Conservation (phyloP, 2,329 filamentous ascomycete species). For the Fusarium sp. region DNA sequence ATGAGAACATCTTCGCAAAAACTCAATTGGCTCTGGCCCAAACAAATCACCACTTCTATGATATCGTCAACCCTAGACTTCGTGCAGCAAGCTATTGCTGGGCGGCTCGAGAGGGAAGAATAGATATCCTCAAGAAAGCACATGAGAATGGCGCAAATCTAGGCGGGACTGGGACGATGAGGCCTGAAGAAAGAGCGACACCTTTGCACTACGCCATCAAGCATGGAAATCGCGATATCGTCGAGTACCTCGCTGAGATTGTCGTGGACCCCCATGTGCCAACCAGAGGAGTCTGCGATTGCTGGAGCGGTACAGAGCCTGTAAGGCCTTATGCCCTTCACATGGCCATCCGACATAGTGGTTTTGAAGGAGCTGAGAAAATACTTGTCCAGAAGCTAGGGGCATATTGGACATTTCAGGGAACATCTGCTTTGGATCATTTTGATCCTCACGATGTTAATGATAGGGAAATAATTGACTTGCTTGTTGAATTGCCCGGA, state of each 20-base stretch:
- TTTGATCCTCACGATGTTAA: not conserved
- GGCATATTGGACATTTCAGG: constrained; percentile 1
- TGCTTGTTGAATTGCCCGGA: constrained; percentile 4
- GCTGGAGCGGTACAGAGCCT: not conserved
- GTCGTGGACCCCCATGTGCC: constrained; percentile 3
- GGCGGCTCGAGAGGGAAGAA: constrained; percentile 3
- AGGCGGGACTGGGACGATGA: not conserved
- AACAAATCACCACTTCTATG: constrained; percentile 9
- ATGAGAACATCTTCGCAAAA: not conserved
- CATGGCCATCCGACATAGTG: not conserved
- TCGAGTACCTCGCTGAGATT: constrained; percentile 18
- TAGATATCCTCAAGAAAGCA: constrained; percentile 15
- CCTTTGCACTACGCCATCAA: constrained; percentile 17
- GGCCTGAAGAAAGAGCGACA: not conserved
- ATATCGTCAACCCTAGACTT: constrained; percentile 6
- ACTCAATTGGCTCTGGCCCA: not conserved
- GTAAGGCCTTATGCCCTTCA: constrained; percentile 12
- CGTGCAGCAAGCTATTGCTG: constrained; percentile 5
- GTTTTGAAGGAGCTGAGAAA: not conserved
- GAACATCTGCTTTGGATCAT: not conserved
- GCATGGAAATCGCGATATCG: constrained; percentile 11
- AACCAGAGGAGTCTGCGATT: constrained; percentile 2
- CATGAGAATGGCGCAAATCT: constrained; percentile 2
- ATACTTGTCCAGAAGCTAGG: constrained; percentile 13
- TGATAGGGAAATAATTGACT: not conserved